These are phyloP conservation scores for Blastocystis sp. DNA, from an alignment of 352 stramenopile species.

Conservation along the genomic window DNA sequence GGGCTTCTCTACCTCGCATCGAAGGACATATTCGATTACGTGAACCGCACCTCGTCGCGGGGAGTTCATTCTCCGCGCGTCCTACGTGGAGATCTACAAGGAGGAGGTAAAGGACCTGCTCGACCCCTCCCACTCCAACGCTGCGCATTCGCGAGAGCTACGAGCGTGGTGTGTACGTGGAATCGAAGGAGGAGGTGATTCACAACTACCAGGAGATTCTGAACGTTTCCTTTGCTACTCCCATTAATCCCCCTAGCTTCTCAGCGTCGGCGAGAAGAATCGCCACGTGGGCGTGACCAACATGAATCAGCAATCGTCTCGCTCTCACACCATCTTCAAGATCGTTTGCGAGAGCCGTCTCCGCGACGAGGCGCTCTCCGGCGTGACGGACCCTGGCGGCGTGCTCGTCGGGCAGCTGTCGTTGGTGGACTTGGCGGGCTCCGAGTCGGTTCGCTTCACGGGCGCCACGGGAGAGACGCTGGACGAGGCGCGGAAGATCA, in stretches of 20 bases:
- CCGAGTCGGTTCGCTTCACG: slow-evolving; percentile 90
- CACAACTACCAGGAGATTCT: slow-evolving; percentile 83
- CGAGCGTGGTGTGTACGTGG: slow-evolving; percentile 90
- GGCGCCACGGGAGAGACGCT: slow-evolving; percentile 86
- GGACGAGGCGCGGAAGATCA: slow-evolving; percentile 92
- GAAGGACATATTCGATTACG: slow-evolving; percentile 64
- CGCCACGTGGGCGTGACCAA: slow-evolving; percentile 87
- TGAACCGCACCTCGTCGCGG: slow-evolving; percentile 70
- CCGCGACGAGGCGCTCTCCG: slow-evolving; percentile 65
- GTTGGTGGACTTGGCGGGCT: slow-evolving; percentile 94
- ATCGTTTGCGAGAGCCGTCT: slow-evolving; percentile 86
- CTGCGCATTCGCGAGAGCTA: slow-evolving; percentile 88
- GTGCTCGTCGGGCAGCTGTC: slow-evolving; percentile 89
- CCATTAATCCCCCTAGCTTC: slow-evolving; percentile 73
- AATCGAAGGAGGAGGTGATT: slow-evolving; percentile 89
- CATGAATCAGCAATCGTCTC: slow-evolving; percentile 94
- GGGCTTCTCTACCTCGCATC: slow-evolving; percentile 57
- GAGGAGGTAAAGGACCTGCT: slow-evolving; percentile 94
- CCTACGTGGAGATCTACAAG: slow-evolving; percentile 99
- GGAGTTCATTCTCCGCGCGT: slow-evolving; percentile 90
- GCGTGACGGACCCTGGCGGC: slow-evolving; percentile 73
- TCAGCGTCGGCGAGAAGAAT: slow-evolving; percentile 89
- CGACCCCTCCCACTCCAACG: slow-evolving; percentile 72
- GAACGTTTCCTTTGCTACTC: slow-evolving; percentile 7
- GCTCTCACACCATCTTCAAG: slow-evolving; percentile 94